phyloP scores from a whole-genome alignment of 257 asterid species.

The Nicotiana tabacum region DNA sequence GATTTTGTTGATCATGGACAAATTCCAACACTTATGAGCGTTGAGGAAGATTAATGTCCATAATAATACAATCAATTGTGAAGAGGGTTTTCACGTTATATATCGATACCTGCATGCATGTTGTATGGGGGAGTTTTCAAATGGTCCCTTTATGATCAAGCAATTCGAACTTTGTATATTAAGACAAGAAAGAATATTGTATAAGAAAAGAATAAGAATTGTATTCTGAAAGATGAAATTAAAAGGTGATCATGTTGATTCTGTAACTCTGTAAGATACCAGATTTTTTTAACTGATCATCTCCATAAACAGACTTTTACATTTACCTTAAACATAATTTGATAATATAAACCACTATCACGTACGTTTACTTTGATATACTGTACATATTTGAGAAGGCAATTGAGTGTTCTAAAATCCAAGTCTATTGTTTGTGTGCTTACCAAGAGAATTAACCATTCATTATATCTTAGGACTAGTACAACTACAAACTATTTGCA shows the following conservation, averaged over 20 bases:
- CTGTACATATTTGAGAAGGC: neutral
- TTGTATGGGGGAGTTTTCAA: constrained; percentile 2
- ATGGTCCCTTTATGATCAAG: constrained; percentile 1
- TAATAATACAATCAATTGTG: neutral
- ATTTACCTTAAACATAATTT: neutral
- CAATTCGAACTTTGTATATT: neutral
- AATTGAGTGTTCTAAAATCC: neutral
- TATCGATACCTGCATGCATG: neutral
- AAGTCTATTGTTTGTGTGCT: neutral
- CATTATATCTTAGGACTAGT: neutral
- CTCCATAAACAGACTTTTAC: too few relatives aligned
- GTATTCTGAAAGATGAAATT: neutral
- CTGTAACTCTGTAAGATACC: neutral
- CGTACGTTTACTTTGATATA: neutral
- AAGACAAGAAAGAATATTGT: neutral
- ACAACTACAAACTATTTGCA: neutral
- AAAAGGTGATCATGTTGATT: neutral
- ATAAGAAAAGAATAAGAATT: neutral
- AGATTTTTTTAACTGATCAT: neutral
- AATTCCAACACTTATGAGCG: constrained; percentile 61
- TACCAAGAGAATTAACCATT: neutral
- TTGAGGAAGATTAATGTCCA: constrained; percentile 21
- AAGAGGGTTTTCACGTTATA: neutral
- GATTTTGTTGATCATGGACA: constrained; percentile 73
- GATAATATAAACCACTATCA: neutral